Percentiles rank a stretch among this genome's conserved stretches.
Conservation (phyloP, 2,329 filamentous ascomycete genomes). For the Falciphora oryzae region DNA sequence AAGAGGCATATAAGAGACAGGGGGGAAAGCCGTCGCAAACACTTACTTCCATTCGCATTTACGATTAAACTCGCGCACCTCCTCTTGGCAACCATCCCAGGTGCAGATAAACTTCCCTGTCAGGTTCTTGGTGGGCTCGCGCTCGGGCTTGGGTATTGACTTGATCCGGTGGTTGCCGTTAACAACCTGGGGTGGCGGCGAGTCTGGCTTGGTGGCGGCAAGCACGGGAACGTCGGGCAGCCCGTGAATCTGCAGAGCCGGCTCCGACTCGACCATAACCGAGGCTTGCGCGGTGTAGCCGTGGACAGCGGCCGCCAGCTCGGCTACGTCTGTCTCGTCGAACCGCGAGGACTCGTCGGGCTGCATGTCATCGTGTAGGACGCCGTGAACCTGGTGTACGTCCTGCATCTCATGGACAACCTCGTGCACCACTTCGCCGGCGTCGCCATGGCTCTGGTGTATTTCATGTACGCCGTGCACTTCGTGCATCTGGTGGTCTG, state of each 20-base stretch:
- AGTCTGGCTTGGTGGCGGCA: constrained; percentile 3
- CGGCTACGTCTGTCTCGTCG: constrained; percentile 12
- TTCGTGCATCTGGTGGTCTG: constrained; percentile 7
- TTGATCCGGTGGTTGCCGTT: constrained; percentile 36
- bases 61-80: constrained; percentile 62
- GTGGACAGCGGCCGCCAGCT: constrained; percentile 15
- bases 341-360: constrained; percentile 5
- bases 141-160: constrained; percentile 53
- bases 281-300: constrained; percentile 15
- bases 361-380: constrained; percentile 1
- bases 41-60: constrained; percentile 94
- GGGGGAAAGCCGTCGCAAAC: not conserved
- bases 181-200: constrained; percentile 9
- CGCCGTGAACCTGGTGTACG: constrained; percentile 11
- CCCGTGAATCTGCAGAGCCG: constrained; percentile 12
- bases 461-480: not conserved
- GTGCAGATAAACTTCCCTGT: constrained; percentile 76
- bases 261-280: constrained; percentile 16
- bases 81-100: constrained; percentile 61
- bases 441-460: constrained; percentile 1
- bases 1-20: no score
- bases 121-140: constrained; percentile 53
- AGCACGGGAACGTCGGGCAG: constrained; percentile 4
- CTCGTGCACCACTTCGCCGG: not conserved
- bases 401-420: constrained; percentile 12